Percentiles rank a stretch among this genome's conserved stretches.
phyloP scores from a whole-genome alignment of 768 basidiomycete species.

The Neoboletus magnificus region DNA sequence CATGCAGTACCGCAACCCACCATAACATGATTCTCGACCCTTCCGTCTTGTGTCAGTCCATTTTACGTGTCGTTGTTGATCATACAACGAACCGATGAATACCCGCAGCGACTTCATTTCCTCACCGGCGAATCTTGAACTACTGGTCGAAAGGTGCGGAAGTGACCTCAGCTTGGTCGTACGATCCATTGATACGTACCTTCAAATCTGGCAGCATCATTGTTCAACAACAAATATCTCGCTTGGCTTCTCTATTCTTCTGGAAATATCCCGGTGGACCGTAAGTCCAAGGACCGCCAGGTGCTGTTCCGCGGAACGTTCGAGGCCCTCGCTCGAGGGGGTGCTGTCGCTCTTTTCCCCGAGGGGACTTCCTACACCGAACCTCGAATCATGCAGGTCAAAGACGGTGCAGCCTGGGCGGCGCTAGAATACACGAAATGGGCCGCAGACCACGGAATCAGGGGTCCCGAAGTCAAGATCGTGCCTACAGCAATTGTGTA shows the following conservation, averaged over 20 bases:
- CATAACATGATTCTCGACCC: conserved; percentile 97
- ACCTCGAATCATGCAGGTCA: conserved; percentile 87
- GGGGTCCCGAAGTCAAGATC: conserved; percentile 49
- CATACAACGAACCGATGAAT: conserved; percentile 15
- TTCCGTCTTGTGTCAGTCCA: conserved; percentile 66
- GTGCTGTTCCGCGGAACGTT: conserved; percentile 86
- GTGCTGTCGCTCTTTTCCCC: conserved; percentile 89
- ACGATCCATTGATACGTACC: conserved; percentile 8
- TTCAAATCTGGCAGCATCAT: conserved; percentile 46
- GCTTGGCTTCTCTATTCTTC: conserved; percentile 77
- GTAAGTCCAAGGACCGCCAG: conserved; percentile 90
- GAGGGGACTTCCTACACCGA: conserved; percentile 94
- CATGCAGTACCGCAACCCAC: conserved; percentile 72
- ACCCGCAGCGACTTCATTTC: conserved; percentile 71
- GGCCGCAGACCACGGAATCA: conserved; percentile 53
- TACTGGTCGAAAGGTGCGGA: conserved; percentile 88
- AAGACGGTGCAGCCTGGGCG: conserved; percentile 94
- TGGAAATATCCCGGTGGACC: conserved; percentile 97
- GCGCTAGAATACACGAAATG: conserved; percentile 90
- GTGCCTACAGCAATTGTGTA: conserved; percentile 90
- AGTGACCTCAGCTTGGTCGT: conserved; percentile 9
- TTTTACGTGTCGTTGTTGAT: conserved; percentile 14
- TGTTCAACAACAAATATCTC: conserved; percentile 78
- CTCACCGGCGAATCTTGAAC: conserved; percentile 76
- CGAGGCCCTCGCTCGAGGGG: conserved; percentile 73